Percentiles rank a stretch among this genome's conserved stretches.
Evolutionary conservation across 2,329 filamentous ascomycete species (phyloP).

Genomic region (Lasiodiplodia gonubiensis): DNA sequence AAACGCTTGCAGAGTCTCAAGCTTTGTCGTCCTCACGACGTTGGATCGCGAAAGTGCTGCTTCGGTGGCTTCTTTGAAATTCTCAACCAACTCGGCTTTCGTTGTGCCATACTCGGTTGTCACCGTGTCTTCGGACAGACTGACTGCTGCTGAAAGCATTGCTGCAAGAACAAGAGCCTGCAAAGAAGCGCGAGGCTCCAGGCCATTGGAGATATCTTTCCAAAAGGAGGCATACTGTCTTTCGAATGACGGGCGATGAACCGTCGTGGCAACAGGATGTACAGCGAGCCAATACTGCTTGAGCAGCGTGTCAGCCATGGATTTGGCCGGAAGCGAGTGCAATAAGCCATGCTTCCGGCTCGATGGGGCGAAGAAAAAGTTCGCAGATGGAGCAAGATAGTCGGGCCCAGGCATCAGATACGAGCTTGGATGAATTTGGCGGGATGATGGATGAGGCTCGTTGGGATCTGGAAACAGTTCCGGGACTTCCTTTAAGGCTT

Average conservation of each 20-base stretch:
- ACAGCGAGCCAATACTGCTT: constrained; percentile 71
- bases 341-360: constrained; percentile 54
- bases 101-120: constrained; percentile 60
- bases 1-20: constrained; percentile 78
- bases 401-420: constrained; percentile 69
- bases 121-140: constrained; percentile 63
- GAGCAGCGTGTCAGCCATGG: constrained; percentile 66
- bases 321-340: constrained; percentile 65
- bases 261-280: constrained; percentile 69
- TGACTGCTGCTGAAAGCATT: constrained; percentile 72
- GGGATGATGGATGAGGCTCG: constrained; percentile 31
- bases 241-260: constrained; percentile 72
- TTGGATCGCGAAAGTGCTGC: constrained; percentile 70
- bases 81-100: constrained; percentile 64
- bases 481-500: constrained; percentile 41
- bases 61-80: constrained; percentile 70
- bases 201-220: constrained; percentile 63
- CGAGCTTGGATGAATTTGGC: constrained; percentile 34
- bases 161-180: constrained; percentile 73
- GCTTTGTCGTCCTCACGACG: constrained; percentile 71
- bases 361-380: constrained; percentile 67
- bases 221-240: constrained; percentile 69
- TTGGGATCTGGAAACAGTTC: constrained; percentile 25
- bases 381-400: constrained; percentile 71
- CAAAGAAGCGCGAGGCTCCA: constrained; percentile 67